Evolutionary conservation across 352 stramenopile species (phyloP), one percentile per base, ranked within the genome.

Genomic region (Pythium pyrilobum): DNA sequence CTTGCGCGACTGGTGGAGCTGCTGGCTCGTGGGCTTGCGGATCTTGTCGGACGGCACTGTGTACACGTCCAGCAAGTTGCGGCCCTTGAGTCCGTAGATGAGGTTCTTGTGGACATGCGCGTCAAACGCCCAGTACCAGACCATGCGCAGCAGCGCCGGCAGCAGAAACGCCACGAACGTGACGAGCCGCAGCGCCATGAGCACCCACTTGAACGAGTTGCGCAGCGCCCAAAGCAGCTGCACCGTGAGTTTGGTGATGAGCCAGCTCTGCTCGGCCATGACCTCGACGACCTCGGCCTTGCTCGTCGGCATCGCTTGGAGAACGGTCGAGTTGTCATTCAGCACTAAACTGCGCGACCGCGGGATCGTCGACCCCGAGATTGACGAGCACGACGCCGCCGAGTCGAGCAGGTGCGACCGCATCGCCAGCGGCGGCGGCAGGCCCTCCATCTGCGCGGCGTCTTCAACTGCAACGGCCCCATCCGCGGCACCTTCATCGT

Each of bases 11-110:
- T 43, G 41, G 42, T 69, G 9, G 38, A 33, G 37, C 23, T 65
- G 40, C 12, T 59, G 23, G 5, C 49, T 53, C 18, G 49, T 66
- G 0, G 51, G 40, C 3, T 59, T 64, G 18, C 62, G n/a, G 29
- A 62, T 43, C 38, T 62, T 50, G 54, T 62, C 54, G 39, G 31
- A 56, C 0, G 74, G 67, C 16, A 81, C 74, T 20, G 71, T 73
- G 56, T 97, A 97, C 31, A 97, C 72, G 43, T 97, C 89, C 28
- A 95, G 66, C 39, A 94, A 62, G 54, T 96, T 90, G 34, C 86
- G 77, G 28, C 67, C 52, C 11, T 84, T 77, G 38, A 84, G 58
- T 18, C 84, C 84, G 54, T 92, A 94, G 34, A 85, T 77, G 33
- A 94, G 72, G 49, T 91, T 90, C 63, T 85, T 85, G 65, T 86